Evolutionary conservation across 352 stramenopile species (phyloP).

Genomic region (Pythium coloratum): DNA sequence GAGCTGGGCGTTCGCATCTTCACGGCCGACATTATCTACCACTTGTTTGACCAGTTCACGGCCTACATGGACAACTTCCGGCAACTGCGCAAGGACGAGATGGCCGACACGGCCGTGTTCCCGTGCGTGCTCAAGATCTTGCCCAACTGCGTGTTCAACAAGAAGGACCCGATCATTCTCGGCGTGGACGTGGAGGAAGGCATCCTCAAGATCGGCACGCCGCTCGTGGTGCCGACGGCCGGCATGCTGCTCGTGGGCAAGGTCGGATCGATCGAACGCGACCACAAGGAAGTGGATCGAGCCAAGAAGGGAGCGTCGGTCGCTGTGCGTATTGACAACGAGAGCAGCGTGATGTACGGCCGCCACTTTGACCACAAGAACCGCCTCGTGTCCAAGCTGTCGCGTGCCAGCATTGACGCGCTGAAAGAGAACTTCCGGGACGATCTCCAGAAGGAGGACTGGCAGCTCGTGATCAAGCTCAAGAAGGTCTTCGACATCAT

Average conservation of each 20-base stretch:
- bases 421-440: constrained; percentile 99
- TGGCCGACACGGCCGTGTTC: constrained; percentile 92
- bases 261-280: constrained; percentile 96
- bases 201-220: constrained; percentile 98
- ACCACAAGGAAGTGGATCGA: constrained; percentile 94
- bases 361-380: constrained; percentile 96
- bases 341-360: constrained; percentile 95
- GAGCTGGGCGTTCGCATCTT: constrained; percentile 98
- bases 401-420: constrained; percentile 96
- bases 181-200: constrained; percentile 97
- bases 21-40: constrained; percentile 99
- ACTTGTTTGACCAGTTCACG: constrained; percentile 99
- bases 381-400: constrained; percentile 83
- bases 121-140: constrained; percentile 97
- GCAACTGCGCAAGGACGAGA: constrained; percentile 89
- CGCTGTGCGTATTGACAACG: constrained; percentile 97
- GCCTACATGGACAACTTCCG: constrained; percentile 96
- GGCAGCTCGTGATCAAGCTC: constrained; percentile 98
- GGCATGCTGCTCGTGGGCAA: constrained; percentile 91
- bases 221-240: constrained; percentile 85
- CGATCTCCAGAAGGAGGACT: constrained; percentile 98
- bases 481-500: constrained; percentile 99
- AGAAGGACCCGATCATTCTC: constrained; percentile 99
- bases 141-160: constrained; percentile 98
- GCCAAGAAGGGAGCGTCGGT: constrained; percentile 94